Base-by-base conservation (phyloP, 768 basidiomycete genomes). In the Polyporus arcularius region DNA sequence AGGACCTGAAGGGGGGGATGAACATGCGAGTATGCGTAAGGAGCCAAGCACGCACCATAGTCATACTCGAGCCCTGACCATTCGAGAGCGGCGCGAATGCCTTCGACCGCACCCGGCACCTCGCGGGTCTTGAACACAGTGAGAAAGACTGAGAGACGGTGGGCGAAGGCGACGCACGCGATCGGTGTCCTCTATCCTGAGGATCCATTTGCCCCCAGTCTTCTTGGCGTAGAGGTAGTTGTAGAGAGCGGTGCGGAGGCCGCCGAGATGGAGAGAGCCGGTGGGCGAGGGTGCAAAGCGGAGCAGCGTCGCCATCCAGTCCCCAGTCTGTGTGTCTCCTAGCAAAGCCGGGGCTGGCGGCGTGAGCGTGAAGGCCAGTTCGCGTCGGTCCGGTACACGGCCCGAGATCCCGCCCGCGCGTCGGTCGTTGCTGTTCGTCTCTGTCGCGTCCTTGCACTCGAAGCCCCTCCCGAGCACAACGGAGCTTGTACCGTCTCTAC, bases 221-320 rank as follows among this genome's bases (percentile, higher is more conserved):
- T 92, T 93, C 67, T 82, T 82, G 9, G 96, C 92, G 57, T 89
- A 87, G 0, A 98, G 74, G 69, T 97, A 84, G 69, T 98, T 98
- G 75, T 94, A 96, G 2, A 99, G 77, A 0, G 96, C 97, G 56
- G 96, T 98, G 16, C 97, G 79, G 14, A 99, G 84, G 0, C 97
- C 97, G 0, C 97, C 97, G 2, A 99, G 85, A 73, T 99, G 97
- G 4, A 98, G 78, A 35, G 89, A 83, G 1, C 97, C 97, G 0
- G 97, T 99, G 1, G 97, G 97, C 1, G 97, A 98, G 1, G 97
- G 97, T 2, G 96, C 97, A 73, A 99, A 98, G 15, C 97, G 88
- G 15, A 98, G 74, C 16, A 94, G 78, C 11, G 54, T 31, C 1
- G 53, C 16, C 62, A 63, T 63, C n/a, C n/a, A 15, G 15, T 26